These are phyloP conservation scores for Lentinula novae-zelandiae DNA, from an alignment of 1,284 basidiomycete genomes.

Conservation along the genomic window DNA sequence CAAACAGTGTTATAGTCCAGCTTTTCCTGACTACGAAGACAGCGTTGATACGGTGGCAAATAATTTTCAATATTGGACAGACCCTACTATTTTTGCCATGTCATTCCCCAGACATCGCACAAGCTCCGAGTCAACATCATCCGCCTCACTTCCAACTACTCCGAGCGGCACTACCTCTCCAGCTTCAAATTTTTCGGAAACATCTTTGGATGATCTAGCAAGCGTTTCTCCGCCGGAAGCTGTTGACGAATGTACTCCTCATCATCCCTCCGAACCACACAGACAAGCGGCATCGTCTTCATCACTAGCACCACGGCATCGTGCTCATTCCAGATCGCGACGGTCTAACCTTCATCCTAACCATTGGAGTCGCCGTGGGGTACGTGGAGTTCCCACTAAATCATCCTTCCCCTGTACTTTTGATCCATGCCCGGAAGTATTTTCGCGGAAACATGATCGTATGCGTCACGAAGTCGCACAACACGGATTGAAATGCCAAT, in stretches of 20 bases:
- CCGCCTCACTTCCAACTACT: neutral
- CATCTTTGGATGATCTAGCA: neutral
- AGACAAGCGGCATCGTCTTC: neutral
- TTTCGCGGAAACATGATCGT: conserved; percentile 41
- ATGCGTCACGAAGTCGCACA: conserved; percentile 50
- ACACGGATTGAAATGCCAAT: conserved; percentile 47
- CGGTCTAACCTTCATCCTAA: too few species aligned
- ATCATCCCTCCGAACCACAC: neutral
- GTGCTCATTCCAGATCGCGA: neutral
- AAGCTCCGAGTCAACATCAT: neutral
- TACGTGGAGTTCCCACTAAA: too few species aligned
- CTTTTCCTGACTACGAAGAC: neutral
- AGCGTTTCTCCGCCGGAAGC: neutral
- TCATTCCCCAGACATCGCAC: neutral
- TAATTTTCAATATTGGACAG: neutral
- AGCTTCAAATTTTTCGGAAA: neutral
- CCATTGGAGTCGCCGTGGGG: too few species aligned
- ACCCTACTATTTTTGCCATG: neutral
- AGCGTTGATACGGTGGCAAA: neutral
- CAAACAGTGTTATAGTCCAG: neutral
- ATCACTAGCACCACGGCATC: neutral
- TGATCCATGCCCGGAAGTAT: conserved; percentile 33
- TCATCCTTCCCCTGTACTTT: neutral
- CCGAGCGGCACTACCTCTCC: neutral
- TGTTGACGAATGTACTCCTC: neutral